A percentile compares a stretch with the other conserved stretches of the same genome.
Evolutionary conservation across 148 eudicot species (phyloP).

Genomic region (Vaccinium vitisidaea): DNA sequence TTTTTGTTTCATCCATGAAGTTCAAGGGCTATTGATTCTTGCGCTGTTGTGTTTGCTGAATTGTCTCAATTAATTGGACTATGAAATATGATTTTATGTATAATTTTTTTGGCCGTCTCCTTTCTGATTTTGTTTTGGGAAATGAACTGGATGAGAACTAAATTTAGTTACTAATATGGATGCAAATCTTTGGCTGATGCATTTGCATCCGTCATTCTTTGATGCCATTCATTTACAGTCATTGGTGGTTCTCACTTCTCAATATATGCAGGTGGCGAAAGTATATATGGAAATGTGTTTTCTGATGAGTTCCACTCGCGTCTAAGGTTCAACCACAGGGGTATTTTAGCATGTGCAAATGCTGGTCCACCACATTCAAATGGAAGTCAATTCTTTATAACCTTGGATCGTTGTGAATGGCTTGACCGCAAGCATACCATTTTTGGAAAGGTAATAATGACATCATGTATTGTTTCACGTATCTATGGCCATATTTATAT

Average conservation of each 20-base stretch:
- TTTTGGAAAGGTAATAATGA: slow-evolving; percentile 73
- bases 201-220: neutral
- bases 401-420: slow-evolving; percentile 96
- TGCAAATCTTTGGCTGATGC: neutral
- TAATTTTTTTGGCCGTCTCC: neutral
- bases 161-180: neutral
- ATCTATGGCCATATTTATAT: neutral
- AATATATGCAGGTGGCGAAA: slow-evolving; percentile 76
- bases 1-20: neutral
- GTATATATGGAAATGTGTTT: slow-evolving; percentile 80
- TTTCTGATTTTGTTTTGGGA: neutral
- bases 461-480: neutral
- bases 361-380: slow-evolving; percentile 81
- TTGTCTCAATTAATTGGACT: neutral
- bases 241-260: neutral
- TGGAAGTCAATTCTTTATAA: slow-evolving; percentile 89
- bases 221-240: neutral
- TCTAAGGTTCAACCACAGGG: slow-evolving; percentile 90
- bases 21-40: neutral
- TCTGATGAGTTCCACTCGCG: slow-evolving; percentile 95
- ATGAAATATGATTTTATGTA: neutral
- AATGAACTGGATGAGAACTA: neutral
- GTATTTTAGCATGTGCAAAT: slow-evolving; percentile 93
- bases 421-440: slow-evolving; percentile 93
- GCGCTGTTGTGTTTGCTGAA: neutral